These are phyloP conservation scores for Arthrinium phaeospermum DNA, from an alignment of 2,329 filamentous ascomycete species.

Conservation along the genomic window DNA sequence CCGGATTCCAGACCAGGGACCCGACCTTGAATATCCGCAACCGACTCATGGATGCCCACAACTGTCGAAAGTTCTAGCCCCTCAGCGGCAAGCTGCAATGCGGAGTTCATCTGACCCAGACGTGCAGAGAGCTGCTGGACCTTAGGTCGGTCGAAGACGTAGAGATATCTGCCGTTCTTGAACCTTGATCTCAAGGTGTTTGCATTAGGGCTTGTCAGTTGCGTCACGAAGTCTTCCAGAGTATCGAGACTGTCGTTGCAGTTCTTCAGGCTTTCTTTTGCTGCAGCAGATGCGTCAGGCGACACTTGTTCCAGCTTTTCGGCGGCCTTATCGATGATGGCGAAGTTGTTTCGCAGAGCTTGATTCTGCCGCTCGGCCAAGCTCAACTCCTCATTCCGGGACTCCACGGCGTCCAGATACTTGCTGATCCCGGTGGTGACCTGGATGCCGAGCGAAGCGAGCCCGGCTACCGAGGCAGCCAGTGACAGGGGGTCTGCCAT, in stretches of 20 bases:
- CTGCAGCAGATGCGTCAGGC: not conserved
- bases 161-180: not conserved
- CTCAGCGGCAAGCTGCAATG: not conserved
- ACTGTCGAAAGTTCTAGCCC: not conserved
- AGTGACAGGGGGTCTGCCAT: slow-evolving; percentile 28
- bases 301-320: not conserved
- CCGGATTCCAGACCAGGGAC: not conserved
- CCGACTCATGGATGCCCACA: not conserved
- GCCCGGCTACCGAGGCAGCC: slow-evolving; percentile 24
- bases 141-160: not conserved
- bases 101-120: not conserved
- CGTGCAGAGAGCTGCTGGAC: not conserved
- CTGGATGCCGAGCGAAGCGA: slow-evolving; percentile 28
- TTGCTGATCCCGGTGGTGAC: slow-evolving; percentile 24
- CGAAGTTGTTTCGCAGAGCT: not conserved
- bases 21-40: not conserved
- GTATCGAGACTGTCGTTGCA: not conserved
- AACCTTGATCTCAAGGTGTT: not conserved
- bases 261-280: not conserved
- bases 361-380: slow-evolving; percentile 8
- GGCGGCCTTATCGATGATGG: not conserved
- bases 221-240: not conserved
- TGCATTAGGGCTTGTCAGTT: not conserved
- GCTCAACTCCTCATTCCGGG: slow-evolving; percentile 22
- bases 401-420: slow-evolving; percentile 25